Base-by-base conservation (phyloP, 164 flowering plant species). In the Amborella trichopoda region DNA sequence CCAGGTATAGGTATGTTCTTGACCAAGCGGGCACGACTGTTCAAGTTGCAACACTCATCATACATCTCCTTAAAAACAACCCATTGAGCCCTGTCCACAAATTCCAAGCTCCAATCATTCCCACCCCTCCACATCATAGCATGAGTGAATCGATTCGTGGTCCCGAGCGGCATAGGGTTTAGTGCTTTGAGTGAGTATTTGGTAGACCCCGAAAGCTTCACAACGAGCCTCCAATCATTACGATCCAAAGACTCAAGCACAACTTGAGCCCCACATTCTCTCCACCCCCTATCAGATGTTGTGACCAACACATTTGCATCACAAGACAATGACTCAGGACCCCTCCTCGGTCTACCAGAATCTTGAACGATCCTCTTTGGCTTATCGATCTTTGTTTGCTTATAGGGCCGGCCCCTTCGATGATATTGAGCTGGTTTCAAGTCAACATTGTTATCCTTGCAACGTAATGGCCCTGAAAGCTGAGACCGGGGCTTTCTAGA, bases 71-170 rank as follows among this genome's bases (percentile, higher is more conserved):
- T 93, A 65, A 93, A 93, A 52, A 78, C 67, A 23, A 56, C 47
- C 96, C 96, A 93, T 59, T 88, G 95, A 59, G 71, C 71, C 68
- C 95, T 65, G 55, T 93, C 86, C 6, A 82, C 68, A 55, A 93
- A 93, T 58, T 93, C 99, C 69, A 93, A 65, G 21, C 44, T 72
- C 99, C 99, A 93, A 46, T 93, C 99, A 59, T 88, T 93, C 48
- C 89, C 99, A 48, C 96, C 99, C 71, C 73, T 80, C 99, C 99
- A 93, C 89, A 88, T 82, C 86, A 85, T 81, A 25, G 86, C 91
- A 84, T 88, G 94, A 12, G 94, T 82, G 49, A 55, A 81, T 23
- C 99, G 90, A 45, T 93, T 93, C 40, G 91, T 76, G 30, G 88
- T 60, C 38, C 94, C 96, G 41, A 95, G 80, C 73, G 82, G 99